phyloP scores from a whole-genome alignment of 768 basidiomycete species.

The Trametes elegans region DNA sequence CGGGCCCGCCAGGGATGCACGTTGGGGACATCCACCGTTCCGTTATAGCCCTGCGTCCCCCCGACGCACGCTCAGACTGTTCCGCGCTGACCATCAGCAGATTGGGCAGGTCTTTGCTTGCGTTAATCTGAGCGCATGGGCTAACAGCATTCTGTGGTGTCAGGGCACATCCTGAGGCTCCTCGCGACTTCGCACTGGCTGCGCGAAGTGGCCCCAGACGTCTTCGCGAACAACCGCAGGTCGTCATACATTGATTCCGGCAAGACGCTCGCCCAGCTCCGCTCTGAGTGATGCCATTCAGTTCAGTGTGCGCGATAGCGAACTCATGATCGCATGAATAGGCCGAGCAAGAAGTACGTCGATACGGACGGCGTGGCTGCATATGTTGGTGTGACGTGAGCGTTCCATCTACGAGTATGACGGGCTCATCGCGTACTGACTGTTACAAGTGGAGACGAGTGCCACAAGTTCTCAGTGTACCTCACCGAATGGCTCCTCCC shows the following conservation, averaged over 20 bases:
- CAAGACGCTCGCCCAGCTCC: conserved; percentile 50
- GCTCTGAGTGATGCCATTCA: conserved; percentile 51
- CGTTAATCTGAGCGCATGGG: too few relatives aligned
- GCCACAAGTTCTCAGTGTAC: conserved; percentile 72
- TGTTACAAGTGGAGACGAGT: conserved; percentile 56
- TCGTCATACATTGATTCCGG: conserved; percentile 69
- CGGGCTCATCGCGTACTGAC: background rate
- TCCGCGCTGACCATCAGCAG: conserved; percentile 34
- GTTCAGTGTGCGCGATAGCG: too few relatives aligned
- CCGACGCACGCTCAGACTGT: background rate
- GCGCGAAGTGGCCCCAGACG: conserved; percentile 64
- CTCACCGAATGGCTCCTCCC: conserved; percentile 53
- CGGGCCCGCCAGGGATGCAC: too few relatives aligned
- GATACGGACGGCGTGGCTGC: conserved; percentile 67
- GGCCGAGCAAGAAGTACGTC: conserved; percentile 63
- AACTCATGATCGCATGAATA: conserved; percentile 39
- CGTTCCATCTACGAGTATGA: background rate
- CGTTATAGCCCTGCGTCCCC: too few relatives aligned
- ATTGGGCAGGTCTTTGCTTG: conserved; percentile 45
- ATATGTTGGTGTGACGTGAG: conserved; percentile 67
- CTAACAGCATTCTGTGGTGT: background rate
- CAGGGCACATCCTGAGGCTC: conserved; percentile 71
- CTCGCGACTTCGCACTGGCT: conserved; percentile 78
- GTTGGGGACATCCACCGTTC: too few relatives aligned
- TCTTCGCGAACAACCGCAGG: conserved; percentile 70